Evolutionary conservation across 2,329 filamentous ascomycete species (phyloP).

Genomic region (Neonectria coccinea): DNA sequence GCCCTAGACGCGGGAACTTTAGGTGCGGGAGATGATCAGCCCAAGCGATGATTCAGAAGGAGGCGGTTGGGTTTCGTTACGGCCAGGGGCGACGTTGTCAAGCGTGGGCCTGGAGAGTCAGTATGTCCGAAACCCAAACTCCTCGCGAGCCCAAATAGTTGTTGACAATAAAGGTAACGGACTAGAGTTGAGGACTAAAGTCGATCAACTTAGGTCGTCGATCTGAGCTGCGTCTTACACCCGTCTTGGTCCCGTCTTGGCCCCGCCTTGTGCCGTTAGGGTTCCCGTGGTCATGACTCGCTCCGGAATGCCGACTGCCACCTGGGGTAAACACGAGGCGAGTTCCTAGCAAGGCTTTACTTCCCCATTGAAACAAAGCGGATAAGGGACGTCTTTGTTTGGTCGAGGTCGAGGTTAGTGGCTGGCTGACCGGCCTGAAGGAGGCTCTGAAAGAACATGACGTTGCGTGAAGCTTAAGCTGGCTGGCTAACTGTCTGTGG

Average conservation of each 20-base stretch:
- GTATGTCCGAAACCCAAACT: slow-evolving; percentile 2
- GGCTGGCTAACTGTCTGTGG: background rate
- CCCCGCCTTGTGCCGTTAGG: background rate
- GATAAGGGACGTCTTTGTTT: background rate
- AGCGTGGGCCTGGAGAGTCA: background rate
- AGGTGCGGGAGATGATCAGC: background rate
- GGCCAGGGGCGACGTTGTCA: background rate
- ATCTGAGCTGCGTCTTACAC: background rate
- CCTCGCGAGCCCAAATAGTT: background rate
- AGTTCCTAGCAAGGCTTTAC: too few relatives aligned
- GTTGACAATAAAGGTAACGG: background rate
- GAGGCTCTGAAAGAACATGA: background rate
- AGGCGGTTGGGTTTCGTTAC: background rate
- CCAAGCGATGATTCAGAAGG: background rate
- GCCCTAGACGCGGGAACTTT: background rate
- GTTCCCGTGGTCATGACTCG: slow-evolving; percentile 2
- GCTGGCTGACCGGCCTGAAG: background rate
- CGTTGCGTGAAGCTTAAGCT: background rate
- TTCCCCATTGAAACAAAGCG: too few relatives aligned
- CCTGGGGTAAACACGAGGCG: too few relatives aligned
- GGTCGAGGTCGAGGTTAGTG: background rate
- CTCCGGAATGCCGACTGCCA: slow-evolving; percentile 1
- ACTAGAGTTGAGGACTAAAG: background rate
- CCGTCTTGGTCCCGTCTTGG: background rate
- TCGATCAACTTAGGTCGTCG: background rate